A percentile compares a stretch with the other conserved stretches of the same genome.
These are phyloP conservation scores for Nidula microcarpa DNA, from an alignment of 768 basidiomycete genomes.

Conservation along the genomic window DNA sequence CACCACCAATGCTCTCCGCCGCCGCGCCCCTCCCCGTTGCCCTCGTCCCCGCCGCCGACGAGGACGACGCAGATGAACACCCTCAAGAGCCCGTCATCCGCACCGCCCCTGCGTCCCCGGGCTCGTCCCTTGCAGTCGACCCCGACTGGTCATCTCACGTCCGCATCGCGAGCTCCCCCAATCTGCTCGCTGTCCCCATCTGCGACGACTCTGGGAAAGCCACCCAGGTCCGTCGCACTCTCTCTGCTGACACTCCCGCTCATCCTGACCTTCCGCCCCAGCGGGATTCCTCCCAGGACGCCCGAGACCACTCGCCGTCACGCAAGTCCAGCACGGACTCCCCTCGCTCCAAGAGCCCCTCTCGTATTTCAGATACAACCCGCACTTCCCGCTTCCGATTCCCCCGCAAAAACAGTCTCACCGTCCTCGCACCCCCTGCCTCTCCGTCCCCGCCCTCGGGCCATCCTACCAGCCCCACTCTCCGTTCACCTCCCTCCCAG, in stretches of 20 bases:
- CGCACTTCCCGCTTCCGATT: slow-evolving; percentile 8
- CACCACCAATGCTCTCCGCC: slow-evolving; percentile 4
- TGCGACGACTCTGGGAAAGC: neutral
- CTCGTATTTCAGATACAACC: slow-evolving; percentile 1
- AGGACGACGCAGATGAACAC: slow-evolving; percentile 5
- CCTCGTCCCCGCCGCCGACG: neutral
- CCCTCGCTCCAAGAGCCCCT: slow-evolving; percentile 4
- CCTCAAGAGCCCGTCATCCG: neutral
- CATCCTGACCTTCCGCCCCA: neutral
- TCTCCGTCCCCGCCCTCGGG: slow-evolving; percentile 6
- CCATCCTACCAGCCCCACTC: slow-evolving; percentile 7
- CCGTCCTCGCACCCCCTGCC: slow-evolving; percentile 2
- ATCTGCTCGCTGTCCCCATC: slow-evolving; percentile 6
- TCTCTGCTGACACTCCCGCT: neutral
- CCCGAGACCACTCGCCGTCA: slow-evolving; percentile 9
- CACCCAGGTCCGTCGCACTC: neutral
- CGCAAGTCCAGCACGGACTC: slow-evolving; percentile 9
- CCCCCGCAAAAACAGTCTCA: slow-evolving; percentile 7
- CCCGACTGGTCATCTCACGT: slow-evolving; percentile 3
- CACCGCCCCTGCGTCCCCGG: neutral
- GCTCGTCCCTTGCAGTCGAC: neutral
- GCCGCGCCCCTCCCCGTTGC: slow-evolving; percentile 3
- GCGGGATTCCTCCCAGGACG: neutral
- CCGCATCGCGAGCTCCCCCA: neutral
- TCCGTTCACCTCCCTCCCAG: slow-evolving; percentile 18